Base-by-base conservation (phyloP, 2,329 filamentous ascomycete species). In the Xylariaceae sp. region DNA sequence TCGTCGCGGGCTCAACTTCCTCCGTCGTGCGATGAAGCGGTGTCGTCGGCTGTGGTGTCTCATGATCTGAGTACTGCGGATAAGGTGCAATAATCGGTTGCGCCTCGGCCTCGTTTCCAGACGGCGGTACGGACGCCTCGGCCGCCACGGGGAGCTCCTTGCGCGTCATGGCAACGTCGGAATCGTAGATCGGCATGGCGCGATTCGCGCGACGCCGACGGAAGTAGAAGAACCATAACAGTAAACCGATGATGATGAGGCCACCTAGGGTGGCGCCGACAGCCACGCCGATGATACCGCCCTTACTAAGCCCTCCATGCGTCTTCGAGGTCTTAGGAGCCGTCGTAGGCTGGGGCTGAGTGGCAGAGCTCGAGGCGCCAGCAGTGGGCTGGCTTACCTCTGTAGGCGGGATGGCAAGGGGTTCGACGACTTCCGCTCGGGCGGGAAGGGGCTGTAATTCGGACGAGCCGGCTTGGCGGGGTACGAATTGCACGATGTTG, bases 211-310 rank as follows among this genome's bases (percentile, higher is more conserved):
- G 73, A 3, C 74, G 75, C 3, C 78, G 77, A 3, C 78, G 77
- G 13, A 75, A 75, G 34, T 78, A 65, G 57, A 63, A 69, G 54
- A 80, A 67, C 64, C 78, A 76, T 73, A 75, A 83, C 6, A 79
- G 62, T 2, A 66, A 71, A 4, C 67, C 74, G 64, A 79, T 61
- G 50, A 81, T 57, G 11, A 75, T 66, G 5, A 82, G 67, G 10
- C 73, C 66, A 37, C 64, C 69, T 2, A 68, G 65, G n/a, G 66
- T 66, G 34, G 65, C 65, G 51, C 68, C 69, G 3, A 71, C 68
- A 45, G 71, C 70, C 39, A 70, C 63, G 15, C 70, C 70, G 17
- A 63, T 62, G 10, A 72, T 57, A 15, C 62, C 62, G 6, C 23
- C 51, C 35, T 34, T 55, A 10, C 49, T 23, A 3, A 63, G 55